Base-by-base conservation (phyloP, 1,139 yeast genomes). In the Yamadazyma sp. region DNA sequence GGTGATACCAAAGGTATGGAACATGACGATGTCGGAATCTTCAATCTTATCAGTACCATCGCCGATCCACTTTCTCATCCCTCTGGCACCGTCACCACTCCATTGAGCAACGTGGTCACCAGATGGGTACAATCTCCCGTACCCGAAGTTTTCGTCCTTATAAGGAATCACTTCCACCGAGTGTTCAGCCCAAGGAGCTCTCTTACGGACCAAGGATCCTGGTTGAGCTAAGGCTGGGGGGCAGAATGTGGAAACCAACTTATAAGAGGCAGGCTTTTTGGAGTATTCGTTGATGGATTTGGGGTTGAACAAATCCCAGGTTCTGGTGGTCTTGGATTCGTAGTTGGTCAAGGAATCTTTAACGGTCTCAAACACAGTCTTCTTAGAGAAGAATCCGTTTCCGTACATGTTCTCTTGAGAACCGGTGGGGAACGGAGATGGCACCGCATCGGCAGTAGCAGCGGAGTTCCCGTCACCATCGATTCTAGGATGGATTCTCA, bases 231-330 rank as follows among this genome's bases (percentile, higher is more conserved):
- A 72, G 48, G 83, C 72, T 47, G 83, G 82, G 16, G 92, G 82
- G 51, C 86, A 76, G 69, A 81, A 86, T 20, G 82, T 75, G n/a
- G 91, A 83, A 31, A 84, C 89, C 61, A 85, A 73, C 66, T 85
- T 85, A 65, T 82, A 85, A 35, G 87, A 77, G 33, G 82, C 81
- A 35, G 89, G 91, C 61, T 82, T 82, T 37, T 83, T 83, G 25
- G 91, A 84, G 63, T 79, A 79, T 42, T 79, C 75, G 62, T 85
- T 81, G 54, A 78, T 62, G 42, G 77, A 74, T 50, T 65, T 75
- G 43, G 92, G 91, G 63, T 85, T 85, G 66, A 79, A 81, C 49
- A 85, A 66, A 59, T 85, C 92, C 92, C 92, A 85, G 2, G 88
- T 69, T 70, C 92, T 78, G 34, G 81, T 75, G 32, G 84, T 81